Evolutionary conservation across 805 yeast species (phyloP), one percentile per base, ranked within the genome.

Genomic region (Wickerhamiella nectarea): DNA sequence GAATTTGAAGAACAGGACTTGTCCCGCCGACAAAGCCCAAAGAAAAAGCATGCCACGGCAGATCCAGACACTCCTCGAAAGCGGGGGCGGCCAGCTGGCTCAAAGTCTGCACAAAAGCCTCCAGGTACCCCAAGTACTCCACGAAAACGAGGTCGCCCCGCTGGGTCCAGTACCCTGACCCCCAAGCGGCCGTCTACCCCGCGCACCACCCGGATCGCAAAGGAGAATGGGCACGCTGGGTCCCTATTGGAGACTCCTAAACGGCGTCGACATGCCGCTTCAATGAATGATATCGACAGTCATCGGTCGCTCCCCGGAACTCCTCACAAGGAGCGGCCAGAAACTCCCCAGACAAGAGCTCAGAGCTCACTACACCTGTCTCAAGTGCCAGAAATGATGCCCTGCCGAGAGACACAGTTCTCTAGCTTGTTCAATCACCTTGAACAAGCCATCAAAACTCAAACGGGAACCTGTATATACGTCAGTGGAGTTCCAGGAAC

Each of bases 401-500:
- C 95, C 0, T 86, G 96, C 46, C 70, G 98, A 44, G 96, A 85
- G 50, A 71, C 72, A 17, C 94, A 91, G 58, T 86, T 80, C 56
- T 72, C 77, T 8, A 72, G 76, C 44, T 65, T 91, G 4, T 83
- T 77, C 58, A 56, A 73, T 36, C 74, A 76, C 34, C 58, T 91
- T 3, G 86, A 85, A 52, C 69, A 75, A 36, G 81, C 94, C 0
- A 73, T 89, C 26, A 69, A 69, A 38, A 71, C 78, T 12, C 72
- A 74, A 34, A 71, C 80, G 1, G 96, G 97, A 0, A 72, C 87
- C 6, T 84, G 95, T 51, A 62, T 91, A 5, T 91, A 87, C 57
- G 76, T 91, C 9, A 84, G 95, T 60, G 99, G 99, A 3, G 85
- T 95, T 0, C 98, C 99, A 0, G 99, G 99, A 7, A 89, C 93